These are phyloP conservation scores for Jackrogersella minutella DNA, from an alignment of 495 filamentous ascomycete genomes.

Conservation along the genomic window DNA sequence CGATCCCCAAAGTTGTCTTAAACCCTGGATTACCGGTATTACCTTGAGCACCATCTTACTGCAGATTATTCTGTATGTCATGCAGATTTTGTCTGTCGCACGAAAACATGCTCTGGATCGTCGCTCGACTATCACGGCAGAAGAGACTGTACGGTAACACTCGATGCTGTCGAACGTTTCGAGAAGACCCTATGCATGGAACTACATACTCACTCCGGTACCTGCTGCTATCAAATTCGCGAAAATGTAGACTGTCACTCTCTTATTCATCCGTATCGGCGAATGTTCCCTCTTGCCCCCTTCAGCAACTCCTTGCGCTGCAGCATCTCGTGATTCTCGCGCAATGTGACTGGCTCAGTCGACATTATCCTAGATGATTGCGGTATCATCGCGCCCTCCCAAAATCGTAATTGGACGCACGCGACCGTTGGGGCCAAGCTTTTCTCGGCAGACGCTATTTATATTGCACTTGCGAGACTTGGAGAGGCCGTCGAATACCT, in stretches of 20 bases:
- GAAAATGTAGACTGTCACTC: background rate
- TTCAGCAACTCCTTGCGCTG: constrained; percentile 18
- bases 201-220: background rate
- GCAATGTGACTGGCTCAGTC: constrained; percentile 40
- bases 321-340: constrained; percentile 31
- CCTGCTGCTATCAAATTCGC: background rate
- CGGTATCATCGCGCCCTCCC: constrained; percentile 30
- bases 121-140: constrained; percentile 34
- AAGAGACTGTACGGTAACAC: constrained; percentile 11
- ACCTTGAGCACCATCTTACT: constrained; percentile 19
- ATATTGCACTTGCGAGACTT: constrained; percentile 23
- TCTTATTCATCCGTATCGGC: constrained; percentile 28
- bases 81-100: constrained; percentile 33
- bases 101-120: constrained; percentile 22
- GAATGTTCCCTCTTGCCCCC: constrained; percentile 26
- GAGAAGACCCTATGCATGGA: constrained; percentile 16
- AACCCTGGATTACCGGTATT: background rate
- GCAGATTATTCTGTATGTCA: constrained; percentile 38
- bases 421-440: constrained; percentile 40
- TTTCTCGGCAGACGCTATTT: constrained; percentile 36
- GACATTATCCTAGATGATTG: constrained; percentile 42
- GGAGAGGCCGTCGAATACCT: background rate
- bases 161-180: constrained; percentile 22
- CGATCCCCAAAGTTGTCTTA: background rate
- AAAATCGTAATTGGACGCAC: constrained; percentile 30